Percentiles rank a stretch among this genome's conserved stretches.
Evolutionary conservation across 2,329 filamentous ascomycete genomes (phyloP).

Genomic region (Nakataea oryzae): DNA sequence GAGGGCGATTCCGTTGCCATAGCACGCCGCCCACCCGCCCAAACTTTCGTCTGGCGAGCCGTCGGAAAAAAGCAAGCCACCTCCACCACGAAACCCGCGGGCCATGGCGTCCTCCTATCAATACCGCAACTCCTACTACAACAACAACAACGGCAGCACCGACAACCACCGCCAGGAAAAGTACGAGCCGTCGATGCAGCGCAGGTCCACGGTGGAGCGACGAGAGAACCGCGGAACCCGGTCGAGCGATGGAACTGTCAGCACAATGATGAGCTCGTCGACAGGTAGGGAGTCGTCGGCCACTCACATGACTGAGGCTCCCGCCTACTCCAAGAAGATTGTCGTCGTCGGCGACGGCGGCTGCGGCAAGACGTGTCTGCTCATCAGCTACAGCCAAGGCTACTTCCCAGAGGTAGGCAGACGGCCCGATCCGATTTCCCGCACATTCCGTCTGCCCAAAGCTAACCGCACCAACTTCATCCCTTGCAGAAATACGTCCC

Average conservation of each 20-base stretch:
- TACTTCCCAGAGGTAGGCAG: slow-evolving; percentile 86
- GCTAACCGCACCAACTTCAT: not conserved
- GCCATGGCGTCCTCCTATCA: slow-evolving; percentile 41
- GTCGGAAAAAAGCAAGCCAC: not conserved
- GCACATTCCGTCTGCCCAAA: not conserved
- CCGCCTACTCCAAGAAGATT: slow-evolving; percentile 96
- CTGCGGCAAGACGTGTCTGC: slow-evolving; percentile 94
- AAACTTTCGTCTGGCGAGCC: not conserved
- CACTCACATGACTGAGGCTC: slow-evolving; percentile 75
- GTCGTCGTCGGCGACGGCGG: slow-evolving; percentile 97
- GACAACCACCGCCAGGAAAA: slow-evolving; percentile 19
- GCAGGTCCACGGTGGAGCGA: slow-evolving; percentile 24
- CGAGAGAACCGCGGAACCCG: slow-evolving; percentile 44
- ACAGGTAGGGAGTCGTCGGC: slow-evolving; percentile 67
- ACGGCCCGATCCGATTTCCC: not conserved
- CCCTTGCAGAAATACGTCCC: slow-evolving; percentile 87
- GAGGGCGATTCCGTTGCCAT: not conserved
- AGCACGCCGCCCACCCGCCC: not conserved
- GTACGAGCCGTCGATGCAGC: slow-evolving; percentile 27
- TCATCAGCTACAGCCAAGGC: slow-evolving; percentile 98
- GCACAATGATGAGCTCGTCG: slow-evolving; percentile 69
- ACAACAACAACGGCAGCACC: slow-evolving; percentile 11
- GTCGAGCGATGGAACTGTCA: slow-evolving; percentile 83
- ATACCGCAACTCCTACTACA: slow-evolving; percentile 44
- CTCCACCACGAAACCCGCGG: not conserved